phyloP scores from a whole-genome alignment of 1,139 yeast genomes.

The Lodderomyces beijingensis region DNA sequence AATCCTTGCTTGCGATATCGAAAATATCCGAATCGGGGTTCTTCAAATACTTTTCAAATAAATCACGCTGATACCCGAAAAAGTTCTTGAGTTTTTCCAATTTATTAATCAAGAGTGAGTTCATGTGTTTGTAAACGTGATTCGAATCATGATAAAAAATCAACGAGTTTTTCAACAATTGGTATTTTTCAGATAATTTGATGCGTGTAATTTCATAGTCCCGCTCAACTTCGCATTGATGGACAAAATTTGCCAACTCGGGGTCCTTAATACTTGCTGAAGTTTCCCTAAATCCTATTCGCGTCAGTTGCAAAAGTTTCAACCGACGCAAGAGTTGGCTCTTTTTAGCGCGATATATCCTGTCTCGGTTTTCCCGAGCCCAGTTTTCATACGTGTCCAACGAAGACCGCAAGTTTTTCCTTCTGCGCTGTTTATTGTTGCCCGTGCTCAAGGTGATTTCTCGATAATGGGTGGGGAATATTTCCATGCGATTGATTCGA shows the following conservation, averaged over 20 bases:
- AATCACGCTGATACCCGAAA: slow-evolving; percentile 33
- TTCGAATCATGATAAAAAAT: slow-evolving; percentile 39
- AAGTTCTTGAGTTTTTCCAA: slow-evolving; percentile 38
- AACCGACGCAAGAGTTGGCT: slow-evolving; percentile 23
- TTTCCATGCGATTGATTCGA: slow-evolving; percentile 7
- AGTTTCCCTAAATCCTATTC: slow-evolving; percentile 15
- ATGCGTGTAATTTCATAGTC: slow-evolving; percentile 36
- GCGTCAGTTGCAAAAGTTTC: slow-evolving; percentile 23
- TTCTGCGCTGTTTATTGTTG: slow-evolving; percentile 22
- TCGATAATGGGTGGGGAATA: slow-evolving; percentile 12
- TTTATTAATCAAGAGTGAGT: slow-evolving; percentile 28
- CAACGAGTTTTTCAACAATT: slow-evolving; percentile 29
- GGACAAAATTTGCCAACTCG: slow-evolving; percentile 10
- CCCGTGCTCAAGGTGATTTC: slow-evolving; percentile 26
- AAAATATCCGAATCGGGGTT: slow-evolving; percentile 19
- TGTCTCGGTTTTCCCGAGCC: slow-evolving; percentile 16
- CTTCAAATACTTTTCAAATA: slow-evolving; percentile 23
- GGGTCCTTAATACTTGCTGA: not conserved
- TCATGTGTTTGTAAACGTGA: slow-evolving; percentile 31
- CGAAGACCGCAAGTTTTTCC: slow-evolving; percentile 18
- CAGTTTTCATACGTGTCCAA: slow-evolving; percentile 16
- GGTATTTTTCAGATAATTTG: slow-evolving; percentile 32
- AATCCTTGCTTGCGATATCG: slow-evolving; percentile 34
- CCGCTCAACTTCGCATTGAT: slow-evolving; percentile 18
- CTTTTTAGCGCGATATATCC: slow-evolving; percentile 21